phyloP scores from a whole-genome alignment of 2,329 filamentous ascomycete genomes.

The Colletotrichum truncatum region DNA sequence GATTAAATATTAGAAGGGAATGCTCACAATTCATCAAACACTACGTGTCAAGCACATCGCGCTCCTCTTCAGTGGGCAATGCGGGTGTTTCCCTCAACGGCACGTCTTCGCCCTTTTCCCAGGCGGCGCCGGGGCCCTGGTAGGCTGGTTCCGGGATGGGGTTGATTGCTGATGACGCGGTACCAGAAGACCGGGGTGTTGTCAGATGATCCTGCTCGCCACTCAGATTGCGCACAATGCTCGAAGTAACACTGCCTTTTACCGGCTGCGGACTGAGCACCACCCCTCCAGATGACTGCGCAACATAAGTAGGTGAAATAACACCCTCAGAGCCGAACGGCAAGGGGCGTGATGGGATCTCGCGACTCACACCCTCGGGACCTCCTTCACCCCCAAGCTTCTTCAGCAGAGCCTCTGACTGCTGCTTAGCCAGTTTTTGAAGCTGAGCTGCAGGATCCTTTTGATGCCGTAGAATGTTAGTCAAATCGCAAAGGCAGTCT shows the following conservation, averaged over 20 bases:
- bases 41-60: conserved; percentile 50
- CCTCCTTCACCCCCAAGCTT: conserved; percentile 52
- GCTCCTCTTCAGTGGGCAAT: conserved; percentile 50
- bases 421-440: conserved; percentile 73
- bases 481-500: conserved; percentile 64
- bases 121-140: conserved; percentile 57
- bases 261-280: conserved; percentile 53
- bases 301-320: conserved; percentile 54
- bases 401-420: conserved; percentile 69
- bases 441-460: conserved; percentile 78
- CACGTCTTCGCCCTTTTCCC: conserved; percentile 59
- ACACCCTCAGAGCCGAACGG: conserved; percentile 63
- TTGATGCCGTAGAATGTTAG: conserved; percentile 59
- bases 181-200: background rate
- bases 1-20: conserved; percentile 19
- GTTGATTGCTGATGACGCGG: conserved; percentile 17
- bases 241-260: conserved; percentile 48
- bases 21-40: background rate
- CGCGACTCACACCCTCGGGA: conserved; percentile 42
- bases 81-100: conserved; percentile 46
- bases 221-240: conserved; percentile 43
- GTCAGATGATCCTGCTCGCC: conserved; percentile 28
- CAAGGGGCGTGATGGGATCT: conserved; percentile 58
- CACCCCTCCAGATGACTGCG: conserved; percentile 42
- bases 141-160: conserved; percentile 57